Base-by-base conservation (phyloP, 805 yeast species). In the Zygoascus ofunaensis region DNA sequence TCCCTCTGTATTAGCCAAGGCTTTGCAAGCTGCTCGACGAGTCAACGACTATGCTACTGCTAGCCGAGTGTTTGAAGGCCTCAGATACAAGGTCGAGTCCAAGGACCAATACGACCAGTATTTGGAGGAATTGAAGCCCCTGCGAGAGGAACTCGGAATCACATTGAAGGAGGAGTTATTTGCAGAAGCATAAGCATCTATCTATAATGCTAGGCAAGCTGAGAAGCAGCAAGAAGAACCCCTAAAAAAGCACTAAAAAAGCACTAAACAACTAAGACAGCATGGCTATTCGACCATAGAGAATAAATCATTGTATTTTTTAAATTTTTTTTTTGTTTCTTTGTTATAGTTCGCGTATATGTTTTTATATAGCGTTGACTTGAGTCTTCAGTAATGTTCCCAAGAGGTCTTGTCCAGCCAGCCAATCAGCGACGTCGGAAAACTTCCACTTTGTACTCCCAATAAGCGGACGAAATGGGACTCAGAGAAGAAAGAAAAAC, bases 31-130 rank as follows among this genome's bases (percentile, higher is more conserved):
- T 39, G 89, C 97, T 58, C 89, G 98, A 80, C 86, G 97, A 72
- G 97, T 92, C 56, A 87, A 92, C 70, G 98, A 92, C 73, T 86
- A 86, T 72, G 96, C 98, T 50, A 89, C 97, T 49, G 98, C 98
- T 45, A 92, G 87, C 56, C 85, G 98, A 73, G 95, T 94, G 46
- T 92, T 92, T 60, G 98, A 90, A 75, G 45, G 69, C 55, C 78
- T 92, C 65, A 86, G 84, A 69, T 86, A 80, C 79, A 92, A 92
- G 75, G 97, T 92, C 53, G 97, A 90, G 69, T 86, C 82, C 72
- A 80, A 77, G 64, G 82, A 82, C 57, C 97, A 92, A 73, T 92
- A 92, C 76, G 77, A 82, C 60, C 97, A 96, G 53, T 92, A 92
- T 76, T 80, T 92, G 57, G 95, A 85, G 49, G 98, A 90, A 69